Evolutionary conservation across 768 basidiomycete genomes (phyloP).

Genomic region (Gloeophyllum trabeum): DNA sequence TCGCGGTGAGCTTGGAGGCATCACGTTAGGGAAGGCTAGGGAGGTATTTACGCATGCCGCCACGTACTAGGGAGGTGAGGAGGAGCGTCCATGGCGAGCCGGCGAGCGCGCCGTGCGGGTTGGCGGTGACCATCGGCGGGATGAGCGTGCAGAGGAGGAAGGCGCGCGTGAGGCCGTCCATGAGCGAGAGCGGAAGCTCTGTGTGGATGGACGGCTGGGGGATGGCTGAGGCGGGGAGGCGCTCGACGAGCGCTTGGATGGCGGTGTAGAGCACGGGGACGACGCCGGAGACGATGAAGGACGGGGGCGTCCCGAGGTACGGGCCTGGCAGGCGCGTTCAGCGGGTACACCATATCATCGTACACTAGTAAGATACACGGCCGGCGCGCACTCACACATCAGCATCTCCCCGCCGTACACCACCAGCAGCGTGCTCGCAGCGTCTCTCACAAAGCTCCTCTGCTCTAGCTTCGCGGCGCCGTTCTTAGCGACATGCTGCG

Average conservation of each 20-base stretch:
- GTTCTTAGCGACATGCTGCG: conserved; percentile 26
- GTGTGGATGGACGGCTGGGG: conserved; percentile 38
- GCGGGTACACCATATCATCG: conserved; percentile 1
- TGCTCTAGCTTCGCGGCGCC: conserved; percentile 18
- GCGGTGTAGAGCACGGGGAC: conserved; percentile 50
- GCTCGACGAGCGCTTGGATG: conserved; percentile 50
- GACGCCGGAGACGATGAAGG: conserved; percentile 70
- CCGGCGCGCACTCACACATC: conserved; percentile 36
- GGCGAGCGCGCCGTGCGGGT: conserved; percentile 36
- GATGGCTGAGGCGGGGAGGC: conserved; percentile 34
- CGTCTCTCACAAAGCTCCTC: conserved; percentile 46
- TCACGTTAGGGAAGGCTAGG: too few species aligned
- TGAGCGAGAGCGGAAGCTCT: conserved; percentile 62
- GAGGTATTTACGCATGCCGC: too few species aligned
- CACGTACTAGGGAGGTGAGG: conserved; percentile 56
- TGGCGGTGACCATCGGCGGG: conserved; percentile 51
- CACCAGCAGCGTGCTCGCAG: conserved; percentile 47
- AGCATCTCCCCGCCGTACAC: conserved; percentile 77
- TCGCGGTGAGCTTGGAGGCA: conserved; percentile 45
- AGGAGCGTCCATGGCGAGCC: conserved; percentile 71
- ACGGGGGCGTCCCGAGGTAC: conserved; percentile 53
- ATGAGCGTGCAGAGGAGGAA: conserved; percentile 71
- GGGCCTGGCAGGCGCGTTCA: conserved; percentile 37
- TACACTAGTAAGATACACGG: not conserved
- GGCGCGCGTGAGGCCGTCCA: conserved; percentile 75